A percentile compares a stretch with the other conserved stretches of the same genome.
phyloP scores from a whole-genome alignment of 805 yeast species.

The Priceomyces melissophilus region DNA sequence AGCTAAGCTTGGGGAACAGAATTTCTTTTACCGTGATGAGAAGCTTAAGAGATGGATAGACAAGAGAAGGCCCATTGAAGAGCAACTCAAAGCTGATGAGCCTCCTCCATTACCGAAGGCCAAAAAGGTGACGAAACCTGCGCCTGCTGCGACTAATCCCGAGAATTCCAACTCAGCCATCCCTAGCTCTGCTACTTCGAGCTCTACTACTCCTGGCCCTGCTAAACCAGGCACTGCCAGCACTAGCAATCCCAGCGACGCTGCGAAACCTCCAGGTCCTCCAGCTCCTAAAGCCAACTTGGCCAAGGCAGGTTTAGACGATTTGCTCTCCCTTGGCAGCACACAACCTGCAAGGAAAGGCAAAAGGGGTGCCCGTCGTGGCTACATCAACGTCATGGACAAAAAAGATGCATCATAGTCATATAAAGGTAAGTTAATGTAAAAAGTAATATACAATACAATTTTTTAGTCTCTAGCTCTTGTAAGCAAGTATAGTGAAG shows the following conservation, averaged over 20 bases:
- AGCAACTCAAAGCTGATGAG: conserved; percentile 49
- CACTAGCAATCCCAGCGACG: neutral
- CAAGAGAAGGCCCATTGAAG: conserved; percentile 62
- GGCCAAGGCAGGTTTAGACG: conserved; percentile 42
- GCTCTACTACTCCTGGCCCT: conserved; percentile 8
- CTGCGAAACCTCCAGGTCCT: neutral
- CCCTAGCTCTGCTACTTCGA: conserved; percentile 1
- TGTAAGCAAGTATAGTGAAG: conserved; percentile 38
- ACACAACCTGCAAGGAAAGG: conserved; percentile 19
- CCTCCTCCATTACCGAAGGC: conserved; percentile 66
- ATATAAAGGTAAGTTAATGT: neutral
- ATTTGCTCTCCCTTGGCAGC: conserved; percentile 30
- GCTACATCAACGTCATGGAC: conserved; percentile 30
- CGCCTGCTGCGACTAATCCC: too few species aligned
- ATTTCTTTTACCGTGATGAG: conserved; percentile 74
- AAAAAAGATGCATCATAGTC: conserved; percentile 6
- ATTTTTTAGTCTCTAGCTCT: conserved; percentile 1
- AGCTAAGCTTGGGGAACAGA: conserved; percentile 84
- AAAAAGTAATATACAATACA: neutral
- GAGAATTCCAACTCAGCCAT: conserved; percentile 1
- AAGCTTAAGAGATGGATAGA: conserved; percentile 85
- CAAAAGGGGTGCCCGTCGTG: conserved; percentile 32
- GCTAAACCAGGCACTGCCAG: conserved; percentile 8
- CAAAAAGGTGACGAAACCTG: conserved; percentile 21
- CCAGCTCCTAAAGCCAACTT: conserved; percentile 16